These are phyloP conservation scores for Ganoderma resinaceum DNA, from an alignment of 1,284 basidiomycete species.

Conservation along the genomic window DNA sequence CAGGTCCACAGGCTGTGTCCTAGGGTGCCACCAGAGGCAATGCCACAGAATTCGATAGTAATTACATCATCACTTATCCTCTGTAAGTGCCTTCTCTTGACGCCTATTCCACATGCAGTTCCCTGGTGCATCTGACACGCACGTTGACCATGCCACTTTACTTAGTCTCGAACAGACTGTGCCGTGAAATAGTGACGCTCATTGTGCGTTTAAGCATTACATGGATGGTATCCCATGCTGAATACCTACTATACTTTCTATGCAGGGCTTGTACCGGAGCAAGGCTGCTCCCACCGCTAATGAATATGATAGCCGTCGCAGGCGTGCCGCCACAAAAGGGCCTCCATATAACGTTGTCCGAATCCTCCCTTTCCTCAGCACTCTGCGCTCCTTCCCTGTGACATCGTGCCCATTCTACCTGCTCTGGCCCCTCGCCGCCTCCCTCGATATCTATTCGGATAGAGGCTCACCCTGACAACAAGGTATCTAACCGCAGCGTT, in stretches of 20 bases:
- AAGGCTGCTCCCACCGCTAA: too few relatives aligned
- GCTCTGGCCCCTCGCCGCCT: too few relatives aligned
- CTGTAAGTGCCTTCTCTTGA: not conserved
- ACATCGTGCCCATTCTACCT: too few relatives aligned
- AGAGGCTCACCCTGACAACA: too few relatives aligned
- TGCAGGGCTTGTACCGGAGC: not conserved
- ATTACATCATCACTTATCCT: not conserved
- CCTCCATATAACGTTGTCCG: too few relatives aligned
- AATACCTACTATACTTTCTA: not conserved
- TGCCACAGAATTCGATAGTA: not conserved
- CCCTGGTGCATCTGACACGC: not conserved
- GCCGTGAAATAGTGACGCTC: not conserved
- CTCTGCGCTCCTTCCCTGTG: too few relatives aligned
- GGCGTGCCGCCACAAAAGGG: too few relatives aligned
- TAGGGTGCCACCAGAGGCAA: not conserved
- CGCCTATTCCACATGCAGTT: not conserved
- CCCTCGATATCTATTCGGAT: too few relatives aligned
- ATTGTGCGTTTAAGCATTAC: too few relatives aligned
- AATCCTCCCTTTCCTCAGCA: too few relatives aligned
- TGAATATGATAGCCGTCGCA: too few relatives aligned
- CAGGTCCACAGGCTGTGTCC: not conserved
- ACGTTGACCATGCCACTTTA: not conserved
- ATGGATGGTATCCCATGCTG: not conserved
- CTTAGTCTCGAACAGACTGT: not conserved
- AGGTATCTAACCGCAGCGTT: too few relatives aligned